These are phyloP conservation scores for Nymphaea colorata DNA, from an alignment of 164 flowering plant species.

Conservation along the genomic window DNA sequence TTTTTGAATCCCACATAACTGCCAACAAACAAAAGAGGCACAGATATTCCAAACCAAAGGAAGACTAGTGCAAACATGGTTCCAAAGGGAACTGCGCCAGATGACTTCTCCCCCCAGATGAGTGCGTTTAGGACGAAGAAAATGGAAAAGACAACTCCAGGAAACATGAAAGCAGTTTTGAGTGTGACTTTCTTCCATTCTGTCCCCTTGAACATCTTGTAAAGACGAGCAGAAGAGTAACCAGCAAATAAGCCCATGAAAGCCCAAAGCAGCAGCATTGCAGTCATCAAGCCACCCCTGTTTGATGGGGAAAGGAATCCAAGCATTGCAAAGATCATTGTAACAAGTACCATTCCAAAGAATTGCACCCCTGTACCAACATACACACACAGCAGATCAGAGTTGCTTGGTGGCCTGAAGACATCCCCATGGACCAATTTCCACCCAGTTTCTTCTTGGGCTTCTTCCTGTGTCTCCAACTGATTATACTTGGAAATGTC, in stretches of 20 bases:
- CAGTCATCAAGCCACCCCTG: conserved; percentile 10
- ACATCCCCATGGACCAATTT: conserved; percentile 12
- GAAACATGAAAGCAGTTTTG: conserved; percentile 5
- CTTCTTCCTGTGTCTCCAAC: conserved; percentile 6
- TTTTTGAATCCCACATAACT: conserved; percentile 8
- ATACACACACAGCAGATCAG: conserved; percentile 9
- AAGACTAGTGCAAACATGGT: conserved; percentile 7
- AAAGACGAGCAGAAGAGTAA: conserved; percentile 65
- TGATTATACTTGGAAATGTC: conserved; percentile 7
- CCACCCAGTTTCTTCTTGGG: conserved; percentile 6
- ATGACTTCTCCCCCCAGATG: conserved; percentile 8
- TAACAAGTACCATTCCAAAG: conserved; percentile 24
- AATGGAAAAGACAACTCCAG: conserved; percentile 6
- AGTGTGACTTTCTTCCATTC: conserved; percentile 20
- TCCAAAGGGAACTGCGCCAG: conserved; percentile 10
- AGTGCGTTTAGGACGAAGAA: conserved; percentile 7
- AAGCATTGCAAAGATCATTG: conserved; percentile 77
- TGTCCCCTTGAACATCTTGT: conserved; percentile 83
- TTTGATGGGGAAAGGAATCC: conserved; percentile 48
- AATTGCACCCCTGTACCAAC: conserved; percentile 13
- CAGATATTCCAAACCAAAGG: conserved; percentile 10
- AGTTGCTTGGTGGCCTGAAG: conserved; percentile 8
- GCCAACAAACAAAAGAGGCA: conserved; percentile 9
- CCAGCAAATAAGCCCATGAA: conserved; percentile 49
- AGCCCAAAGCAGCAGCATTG: conserved; percentile 8